These are phyloP conservation scores for Penicillium pancosmium DNA, from an alignment of 495 filamentous ascomycete species.

Conservation along the genomic window DNA sequence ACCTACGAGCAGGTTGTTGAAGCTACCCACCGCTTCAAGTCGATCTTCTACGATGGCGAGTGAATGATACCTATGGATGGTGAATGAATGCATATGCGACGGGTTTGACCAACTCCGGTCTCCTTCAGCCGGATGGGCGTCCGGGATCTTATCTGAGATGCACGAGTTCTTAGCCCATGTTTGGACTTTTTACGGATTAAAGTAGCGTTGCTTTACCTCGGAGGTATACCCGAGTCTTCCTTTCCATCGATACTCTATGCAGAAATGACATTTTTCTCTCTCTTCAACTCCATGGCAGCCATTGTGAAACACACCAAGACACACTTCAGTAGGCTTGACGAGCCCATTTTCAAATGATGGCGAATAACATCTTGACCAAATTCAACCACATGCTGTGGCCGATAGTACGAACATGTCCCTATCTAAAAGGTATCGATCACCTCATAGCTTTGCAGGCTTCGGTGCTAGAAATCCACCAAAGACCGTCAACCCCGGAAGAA, in stretches of 20 bases:
- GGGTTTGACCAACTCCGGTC: background rate
- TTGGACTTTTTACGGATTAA: background rate
- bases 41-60: conserved; percentile 70
- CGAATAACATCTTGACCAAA: too few species aligned
- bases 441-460: too few species aligned
- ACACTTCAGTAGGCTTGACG: background rate
- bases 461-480: background rate
- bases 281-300: background rate
- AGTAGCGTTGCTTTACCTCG: background rate
- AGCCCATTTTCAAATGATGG: too few species aligned
- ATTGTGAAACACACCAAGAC: background rate
- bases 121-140: background rate
- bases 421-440: too few species aligned
- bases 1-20: conserved; percentile 83
- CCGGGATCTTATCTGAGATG: background rate
- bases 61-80: conserved; percentile 4
- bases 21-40: conserved; percentile 80
- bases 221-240: background rate
- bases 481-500: background rate
- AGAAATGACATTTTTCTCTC: background rate
- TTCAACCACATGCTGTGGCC: too few species aligned
- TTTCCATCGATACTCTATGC: background rate
- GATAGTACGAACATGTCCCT: too few species aligned
- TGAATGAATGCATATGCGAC: background rate
- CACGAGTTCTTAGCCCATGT: background rate